A percentile compares a stretch with the other conserved stretches of the same genome.
phyloP scores from a whole-genome alignment of 2,329 filamentous ascomycete genomes.

The Cyphellophora europaea region DNA sequence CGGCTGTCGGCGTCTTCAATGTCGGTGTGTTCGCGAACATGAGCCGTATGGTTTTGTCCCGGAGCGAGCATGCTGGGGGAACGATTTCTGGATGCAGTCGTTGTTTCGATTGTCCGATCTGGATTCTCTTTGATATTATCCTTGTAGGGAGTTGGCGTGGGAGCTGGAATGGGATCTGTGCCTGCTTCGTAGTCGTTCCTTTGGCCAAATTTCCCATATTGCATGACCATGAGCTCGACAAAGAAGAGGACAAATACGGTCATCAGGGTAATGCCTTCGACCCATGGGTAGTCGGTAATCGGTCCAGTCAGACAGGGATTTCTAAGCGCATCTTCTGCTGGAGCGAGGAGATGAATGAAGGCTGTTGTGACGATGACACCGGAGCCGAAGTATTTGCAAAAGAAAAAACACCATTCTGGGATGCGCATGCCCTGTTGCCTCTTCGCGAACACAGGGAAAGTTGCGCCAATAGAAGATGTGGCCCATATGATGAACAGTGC shows the following conservation, averaged over 20 bases:
- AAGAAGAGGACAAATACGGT: slow-evolving; percentile 83
- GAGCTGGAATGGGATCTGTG: slow-evolving; percentile 7
- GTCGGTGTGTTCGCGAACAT: slow-evolving; percentile 59
- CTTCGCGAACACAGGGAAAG: slow-evolving; percentile 63
- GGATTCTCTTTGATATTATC: slow-evolving; percentile 17
- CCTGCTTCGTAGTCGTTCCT: slow-evolving; percentile 26
- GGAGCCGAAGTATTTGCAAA: slow-evolving; percentile 84
- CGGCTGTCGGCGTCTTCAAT: slow-evolving; percentile 24
- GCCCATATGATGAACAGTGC: slow-evolving; percentile 80
- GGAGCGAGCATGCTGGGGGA: slow-evolving; percentile 42
- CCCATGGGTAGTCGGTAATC: slow-evolving; percentile 69
- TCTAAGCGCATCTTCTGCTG: slow-evolving; percentile 66
- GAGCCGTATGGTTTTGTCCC: slow-evolving; percentile 70
- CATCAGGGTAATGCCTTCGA: slow-evolving; percentile 75
- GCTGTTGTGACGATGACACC: slow-evolving; percentile 87
- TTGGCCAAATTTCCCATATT: slow-evolving; percentile 58
- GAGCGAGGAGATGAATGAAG: slow-evolving; percentile 76
- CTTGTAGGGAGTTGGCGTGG: slow-evolving; percentile 15
- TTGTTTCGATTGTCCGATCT: not conserved
- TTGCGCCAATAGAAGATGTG: slow-evolving; percentile 57
- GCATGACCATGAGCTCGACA: slow-evolving; percentile 72
- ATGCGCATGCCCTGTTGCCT: slow-evolving; percentile 51
- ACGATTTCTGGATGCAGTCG: too few species aligned
- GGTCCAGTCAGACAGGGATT: slow-evolving; percentile 58
- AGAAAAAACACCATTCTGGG: slow-evolving; percentile 66